A percentile compares a stretch with the other conserved stretches of the same genome.
These are phyloP conservation scores for Gracilaria caudata DNA, from an alignment of 23 red algal genomes.

Conservation along the genomic window DNA sequence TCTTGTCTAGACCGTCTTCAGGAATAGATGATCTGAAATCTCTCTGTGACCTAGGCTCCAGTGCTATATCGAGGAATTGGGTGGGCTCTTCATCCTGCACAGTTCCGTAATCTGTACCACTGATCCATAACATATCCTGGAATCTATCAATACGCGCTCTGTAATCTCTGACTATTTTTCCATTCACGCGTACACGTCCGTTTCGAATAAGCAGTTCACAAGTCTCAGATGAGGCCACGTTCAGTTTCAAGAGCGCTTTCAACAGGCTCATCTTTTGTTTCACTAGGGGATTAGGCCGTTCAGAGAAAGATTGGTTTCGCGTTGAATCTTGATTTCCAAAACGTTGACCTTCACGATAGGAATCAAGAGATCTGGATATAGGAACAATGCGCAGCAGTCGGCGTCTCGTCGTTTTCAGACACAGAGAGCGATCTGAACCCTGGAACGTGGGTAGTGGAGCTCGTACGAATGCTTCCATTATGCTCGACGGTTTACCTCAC, in stretches of 20 bases:
- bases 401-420: background rate
- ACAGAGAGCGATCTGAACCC: background rate
- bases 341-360: slow-evolving; percentile 52
- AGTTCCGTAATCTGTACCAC: slow-evolving; percentile 58
- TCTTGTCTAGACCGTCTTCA: slow-evolving; percentile 4
- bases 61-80: background rate
- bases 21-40: slow-evolving; percentile 11
- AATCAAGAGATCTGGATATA: slow-evolving; percentile 33
- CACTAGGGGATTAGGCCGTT: background rate
- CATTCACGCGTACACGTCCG: slow-evolving; percentile 62
- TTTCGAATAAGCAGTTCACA: slow-evolving; percentile 56
- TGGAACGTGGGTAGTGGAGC: background rate
- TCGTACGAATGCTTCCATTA: slow-evolving; percentile 23
- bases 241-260: slow-evolving; percentile 48
- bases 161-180: slow-evolving; percentile 19
- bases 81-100: slow-evolving; percentile 33
- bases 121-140: slow-evolving; percentile 38
- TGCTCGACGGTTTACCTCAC: no score
- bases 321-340: slow-evolving; percentile 3
- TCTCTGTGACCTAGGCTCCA: slow-evolving; percentile 28
- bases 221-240: slow-evolving; percentile 47
- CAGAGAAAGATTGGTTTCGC: slow-evolving; percentile 4
- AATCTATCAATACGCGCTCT: slow-evolving; percentile 17
- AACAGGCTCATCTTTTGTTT: slow-evolving; percentile 38
- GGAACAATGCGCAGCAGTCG: background rate